phyloP scores from a whole-genome alignment of 495 filamentous ascomycete species.

The Penicillium ochrochloron region DNA sequence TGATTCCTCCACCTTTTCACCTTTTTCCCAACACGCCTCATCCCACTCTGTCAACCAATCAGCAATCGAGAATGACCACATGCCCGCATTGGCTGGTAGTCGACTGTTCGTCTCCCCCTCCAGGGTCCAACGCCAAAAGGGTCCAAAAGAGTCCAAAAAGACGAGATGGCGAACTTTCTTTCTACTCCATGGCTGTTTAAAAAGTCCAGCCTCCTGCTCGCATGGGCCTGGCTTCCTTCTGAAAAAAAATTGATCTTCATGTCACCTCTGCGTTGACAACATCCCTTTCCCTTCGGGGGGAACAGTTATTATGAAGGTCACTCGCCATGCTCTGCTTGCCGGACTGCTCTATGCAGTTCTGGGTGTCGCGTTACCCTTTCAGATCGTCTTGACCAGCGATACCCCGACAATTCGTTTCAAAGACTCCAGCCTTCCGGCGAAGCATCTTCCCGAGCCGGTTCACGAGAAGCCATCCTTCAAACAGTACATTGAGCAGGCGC shows the following conservation, averaged over 20 bases:
- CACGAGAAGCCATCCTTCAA: conserved; percentile 6
- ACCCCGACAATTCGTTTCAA: conserved; percentile 15
- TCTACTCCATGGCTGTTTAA: background rate
- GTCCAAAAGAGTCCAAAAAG: background rate
- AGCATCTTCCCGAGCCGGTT: background rate
- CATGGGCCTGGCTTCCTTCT: background rate
- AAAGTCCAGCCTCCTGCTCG: background rate
- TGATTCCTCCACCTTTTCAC: background rate
- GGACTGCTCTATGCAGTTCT: conserved; percentile 5
- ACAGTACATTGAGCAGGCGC: conserved; percentile 11
- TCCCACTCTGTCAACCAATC: conserved; percentile 5
- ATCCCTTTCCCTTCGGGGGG: conserved; percentile 4
- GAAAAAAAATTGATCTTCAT: conserved; percentile 9
- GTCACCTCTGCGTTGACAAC: background rate
- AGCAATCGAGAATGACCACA: conserved; percentile 4
- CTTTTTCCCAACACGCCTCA: background rate
- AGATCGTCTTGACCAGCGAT: conserved; percentile 12
- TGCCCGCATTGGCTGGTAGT: conserved; percentile 8
- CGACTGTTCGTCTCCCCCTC: background rate
- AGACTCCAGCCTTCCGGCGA: background rate
- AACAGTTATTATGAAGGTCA: conserved; percentile 15
- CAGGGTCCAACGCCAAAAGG: background rate
- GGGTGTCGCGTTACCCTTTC: conserved; percentile 12
- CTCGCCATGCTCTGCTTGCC: background rate
- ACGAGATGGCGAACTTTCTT: background rate